Percentiles rank a stretch among this genome's conserved stretches.
These are phyloP conservation scores for Keqinozyma sinolaborantium DNA, from an alignment of 1,139 yeast species.

Conservation along the genomic window DNA sequence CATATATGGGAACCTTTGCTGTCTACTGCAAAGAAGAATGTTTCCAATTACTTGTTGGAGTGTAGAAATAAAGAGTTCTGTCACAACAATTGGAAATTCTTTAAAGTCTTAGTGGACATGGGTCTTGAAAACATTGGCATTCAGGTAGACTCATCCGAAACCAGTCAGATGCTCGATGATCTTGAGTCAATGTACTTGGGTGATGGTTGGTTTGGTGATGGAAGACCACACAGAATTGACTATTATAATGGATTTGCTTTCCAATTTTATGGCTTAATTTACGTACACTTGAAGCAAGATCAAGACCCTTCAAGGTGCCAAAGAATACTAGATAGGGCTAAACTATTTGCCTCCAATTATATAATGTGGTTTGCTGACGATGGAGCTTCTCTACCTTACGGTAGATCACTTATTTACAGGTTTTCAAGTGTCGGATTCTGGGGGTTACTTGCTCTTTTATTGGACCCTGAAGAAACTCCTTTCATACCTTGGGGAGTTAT, in stretches of 20 bases:
- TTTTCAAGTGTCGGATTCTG: conserved; percentile 22
- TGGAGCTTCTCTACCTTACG: conserved; percentile 22
- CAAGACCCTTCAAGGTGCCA: conserved; percentile 12
- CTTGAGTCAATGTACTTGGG: conserved; percentile 17
- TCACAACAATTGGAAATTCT: conserved; percentile 22
- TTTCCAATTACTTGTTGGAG: conserved; percentile 11
- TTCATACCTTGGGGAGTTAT: conserved; percentile 15
- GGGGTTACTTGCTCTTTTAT: conserved; percentile 18
- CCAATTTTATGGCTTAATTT: conserved; percentile 21
- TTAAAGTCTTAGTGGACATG: conserved; percentile 19
- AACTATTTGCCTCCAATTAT: conserved; percentile 15
- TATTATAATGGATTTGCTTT: conserved; percentile 25
- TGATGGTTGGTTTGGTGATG: conserved; percentile 29
- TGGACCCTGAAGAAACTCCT: conserved; percentile 11
- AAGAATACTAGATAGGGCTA: conserved; percentile 14
- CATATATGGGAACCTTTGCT: conserved; percentile 21
- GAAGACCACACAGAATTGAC: conserved; percentile 17
- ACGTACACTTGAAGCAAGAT: conserved; percentile 8
- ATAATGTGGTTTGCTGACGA: conserved; percentile 17
- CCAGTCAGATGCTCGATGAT: conserved; percentile 13
- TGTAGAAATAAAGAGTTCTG: conserved; percentile 13
- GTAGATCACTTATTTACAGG: conserved; percentile 22
- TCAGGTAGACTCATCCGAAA: conserved; percentile 7
- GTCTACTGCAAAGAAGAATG: conserved; percentile 12
- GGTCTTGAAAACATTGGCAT: conserved; percentile 20